Conservation (phyloP, 176 grass and related monocot species). For the Alloteropsis semialata region DNA sequence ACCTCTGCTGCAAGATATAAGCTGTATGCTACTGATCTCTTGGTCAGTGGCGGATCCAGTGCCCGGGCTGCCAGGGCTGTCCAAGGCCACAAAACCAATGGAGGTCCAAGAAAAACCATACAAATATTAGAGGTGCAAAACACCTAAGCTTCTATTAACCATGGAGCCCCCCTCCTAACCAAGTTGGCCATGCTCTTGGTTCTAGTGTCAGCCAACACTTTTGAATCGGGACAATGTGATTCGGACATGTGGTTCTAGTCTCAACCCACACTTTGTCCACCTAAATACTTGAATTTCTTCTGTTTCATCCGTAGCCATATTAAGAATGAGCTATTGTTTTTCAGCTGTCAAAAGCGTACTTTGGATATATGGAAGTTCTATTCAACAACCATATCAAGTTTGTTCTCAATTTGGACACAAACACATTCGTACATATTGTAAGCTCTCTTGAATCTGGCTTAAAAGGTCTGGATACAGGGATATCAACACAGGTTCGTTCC, state of each 20-base stretch:
- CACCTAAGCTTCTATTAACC: too few species aligned
- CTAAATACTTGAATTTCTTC: constrained; percentile 1
- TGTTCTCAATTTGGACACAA: constrained; percentile 92
- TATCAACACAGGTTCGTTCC: constrained; percentile 82
- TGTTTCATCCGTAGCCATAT: constrained; percentile 7
- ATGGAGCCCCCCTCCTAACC: too few species aligned
- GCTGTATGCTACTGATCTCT: neutral
- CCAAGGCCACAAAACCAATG: too few species aligned
- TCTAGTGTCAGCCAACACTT: too few species aligned
- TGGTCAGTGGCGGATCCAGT: too few species aligned
- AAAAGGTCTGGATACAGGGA: constrained; percentile 94
- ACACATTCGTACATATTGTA: constrained; percentile 92
- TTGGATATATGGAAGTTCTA: constrained; percentile 90
- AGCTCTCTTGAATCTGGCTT: constrained; percentile 93
- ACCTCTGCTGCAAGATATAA: constrained; percentile 3
- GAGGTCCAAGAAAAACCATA: too few species aligned
- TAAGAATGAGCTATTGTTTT: constrained; percentile 24
- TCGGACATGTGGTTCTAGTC: neutral
- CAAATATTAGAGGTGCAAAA: too few species aligned
- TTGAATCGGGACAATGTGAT: neutral
- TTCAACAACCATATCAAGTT: constrained; percentile 93
- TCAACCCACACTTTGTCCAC: constrained; percentile 8
- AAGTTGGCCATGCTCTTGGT: too few species aligned
- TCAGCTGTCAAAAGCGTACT: constrained; percentile 96
- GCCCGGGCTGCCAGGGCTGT: too few species aligned